Evolutionary conservation across 345 rosid species (phyloP).

Genomic region (Corchorus olitorius): DNA sequence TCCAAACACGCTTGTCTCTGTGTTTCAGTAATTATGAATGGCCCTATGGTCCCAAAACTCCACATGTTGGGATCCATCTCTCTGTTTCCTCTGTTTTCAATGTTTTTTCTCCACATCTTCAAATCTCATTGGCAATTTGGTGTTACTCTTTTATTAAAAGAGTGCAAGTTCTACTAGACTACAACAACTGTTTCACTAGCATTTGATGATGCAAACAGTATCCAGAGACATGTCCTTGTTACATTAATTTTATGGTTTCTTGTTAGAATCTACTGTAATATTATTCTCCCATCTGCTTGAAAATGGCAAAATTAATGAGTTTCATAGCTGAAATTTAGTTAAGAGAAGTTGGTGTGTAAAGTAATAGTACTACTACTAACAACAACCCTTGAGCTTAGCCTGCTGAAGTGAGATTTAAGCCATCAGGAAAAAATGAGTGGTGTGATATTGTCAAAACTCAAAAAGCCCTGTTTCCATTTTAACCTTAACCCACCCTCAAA

Average conservation of each 20-base stretch:
- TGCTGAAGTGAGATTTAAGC: conserved; percentile 5
- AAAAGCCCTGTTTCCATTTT: neutral
- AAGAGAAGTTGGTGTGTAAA: neutral
- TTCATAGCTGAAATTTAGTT: neutral
- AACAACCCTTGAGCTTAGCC: neutral
- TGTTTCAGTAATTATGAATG: conserved; percentile 3
- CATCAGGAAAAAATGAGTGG: neutral
- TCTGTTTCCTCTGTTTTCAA: neutral
- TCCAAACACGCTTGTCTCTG: conserved; percentile 25
- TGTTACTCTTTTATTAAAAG: neutral
- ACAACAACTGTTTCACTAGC: neutral
- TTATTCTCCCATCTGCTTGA: neutral
- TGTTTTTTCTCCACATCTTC: neutral
- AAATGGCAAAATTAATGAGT: neutral
- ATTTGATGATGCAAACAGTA: neutral
- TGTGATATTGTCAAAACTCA: no score
- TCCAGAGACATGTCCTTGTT: neutral
- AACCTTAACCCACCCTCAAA: neutral
- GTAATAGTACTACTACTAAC: neutral
- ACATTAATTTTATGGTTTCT: neutral
- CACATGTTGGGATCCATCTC: conserved; percentile 8
- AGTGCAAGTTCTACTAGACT: neutral
- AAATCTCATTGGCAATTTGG: neutral
- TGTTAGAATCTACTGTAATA: neutral
- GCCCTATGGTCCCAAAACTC: conserved; percentile 13